Evolutionary conservation across 2,329 filamentous ascomycete genomes (phyloP).

Genomic region (Trichophyton schoenleinii): DNA sequence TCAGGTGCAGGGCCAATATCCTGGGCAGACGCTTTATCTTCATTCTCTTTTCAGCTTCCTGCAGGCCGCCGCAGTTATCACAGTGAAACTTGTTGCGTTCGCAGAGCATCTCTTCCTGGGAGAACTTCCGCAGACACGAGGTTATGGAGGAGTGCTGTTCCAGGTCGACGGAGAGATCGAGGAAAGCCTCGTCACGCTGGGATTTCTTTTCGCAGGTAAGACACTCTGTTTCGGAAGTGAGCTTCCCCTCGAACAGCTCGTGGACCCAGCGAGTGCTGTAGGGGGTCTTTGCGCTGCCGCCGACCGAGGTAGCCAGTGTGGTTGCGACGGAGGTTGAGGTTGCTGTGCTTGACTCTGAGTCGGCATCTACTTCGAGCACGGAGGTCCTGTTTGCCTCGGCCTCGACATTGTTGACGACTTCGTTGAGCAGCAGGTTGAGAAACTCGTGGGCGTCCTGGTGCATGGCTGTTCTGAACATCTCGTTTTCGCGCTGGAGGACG

Average conservation of each 20-base stretch:
- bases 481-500: conserved; percentile 84
- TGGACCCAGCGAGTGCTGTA: conserved; percentile 83
- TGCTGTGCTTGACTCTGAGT: conserved; percentile 38
- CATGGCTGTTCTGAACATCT: conserved; percentile 94
- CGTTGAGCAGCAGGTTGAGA: conserved; percentile 84
- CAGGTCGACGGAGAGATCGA: conserved; percentile 90
- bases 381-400: conserved; percentile 51
- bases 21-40: conserved; percentile 92
- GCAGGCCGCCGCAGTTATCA: conserved; percentile 88
- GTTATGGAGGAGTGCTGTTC: conserved; percentile 94
- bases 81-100: conserved; percentile 99
- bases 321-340: conserved; percentile 28
- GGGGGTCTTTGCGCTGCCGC: conserved; percentile 37
- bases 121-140: conserved; percentile 88
- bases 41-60: conserved; percentile 98
- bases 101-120: conserved; percentile 95
- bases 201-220: conserved; percentile 93
- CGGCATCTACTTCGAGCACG: conserved; percentile 20
- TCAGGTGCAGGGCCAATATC: conserved; percentile 82
- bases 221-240: conserved; percentile 94
- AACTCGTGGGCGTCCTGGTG: conserved; percentile 99
- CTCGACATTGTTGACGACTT: conserved; percentile 89
- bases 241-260: conserved; percentile 85
- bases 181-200: conserved; percentile 85
- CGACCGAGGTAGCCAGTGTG: conserved; percentile 20